phyloP scores from a whole-genome alignment of 352 stramenopile species.

The Phytophthora palmivora region DNA sequence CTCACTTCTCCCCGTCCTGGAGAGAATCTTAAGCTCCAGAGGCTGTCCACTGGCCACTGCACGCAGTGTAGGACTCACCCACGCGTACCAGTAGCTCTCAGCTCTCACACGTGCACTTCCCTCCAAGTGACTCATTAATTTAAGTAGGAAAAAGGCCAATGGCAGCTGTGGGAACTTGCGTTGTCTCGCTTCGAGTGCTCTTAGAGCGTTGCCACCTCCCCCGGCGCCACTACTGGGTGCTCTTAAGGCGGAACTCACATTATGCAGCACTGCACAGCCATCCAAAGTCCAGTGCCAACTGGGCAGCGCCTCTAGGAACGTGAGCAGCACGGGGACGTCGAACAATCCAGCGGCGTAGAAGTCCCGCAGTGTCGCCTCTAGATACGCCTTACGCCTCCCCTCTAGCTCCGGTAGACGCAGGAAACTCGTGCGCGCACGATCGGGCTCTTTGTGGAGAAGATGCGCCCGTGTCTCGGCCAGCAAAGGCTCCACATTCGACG shows the following conservation, averaged over 20 bases:
- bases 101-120: slow-evolving; percentile 56
- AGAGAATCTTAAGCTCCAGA: slow-evolving; percentile 47
- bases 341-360: slow-evolving; percentile 71
- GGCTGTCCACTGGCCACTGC: slow-evolving; percentile 55
- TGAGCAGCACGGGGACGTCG: slow-evolving; percentile 69
- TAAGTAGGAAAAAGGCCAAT: slow-evolving; percentile 74
- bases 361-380: slow-evolving; percentile 67
- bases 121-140: slow-evolving; percentile 71
- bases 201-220: slow-evolving; percentile 34
- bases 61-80: slow-evolving; percentile 60
- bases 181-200: slow-evolving; percentile 39
- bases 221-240: slow-evolving; percentile 36
- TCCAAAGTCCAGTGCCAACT: slow-evolving; percentile 79
- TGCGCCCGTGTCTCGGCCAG: slow-evolving; percentile 43
- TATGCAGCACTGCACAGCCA: slow-evolving; percentile 69
- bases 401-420: slow-evolving; percentile 68
- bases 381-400: slow-evolving; percentile 39
- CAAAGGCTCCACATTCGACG: slow-evolving; percentile 31
- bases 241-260: slow-evolving; percentile 54
- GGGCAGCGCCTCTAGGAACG: slow-evolving; percentile 71
- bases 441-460: slow-evolving; percentile 64
- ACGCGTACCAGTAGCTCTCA: slow-evolving; percentile 74
- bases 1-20: slow-evolving; percentile 34
- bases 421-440: slow-evolving; percentile 59
- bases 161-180: slow-evolving; percentile 64